These are phyloP conservation scores for Akanthomyces uredinophilus DNA, from an alignment of 2,329 filamentous ascomycete species.

Conservation along the genomic window DNA sequence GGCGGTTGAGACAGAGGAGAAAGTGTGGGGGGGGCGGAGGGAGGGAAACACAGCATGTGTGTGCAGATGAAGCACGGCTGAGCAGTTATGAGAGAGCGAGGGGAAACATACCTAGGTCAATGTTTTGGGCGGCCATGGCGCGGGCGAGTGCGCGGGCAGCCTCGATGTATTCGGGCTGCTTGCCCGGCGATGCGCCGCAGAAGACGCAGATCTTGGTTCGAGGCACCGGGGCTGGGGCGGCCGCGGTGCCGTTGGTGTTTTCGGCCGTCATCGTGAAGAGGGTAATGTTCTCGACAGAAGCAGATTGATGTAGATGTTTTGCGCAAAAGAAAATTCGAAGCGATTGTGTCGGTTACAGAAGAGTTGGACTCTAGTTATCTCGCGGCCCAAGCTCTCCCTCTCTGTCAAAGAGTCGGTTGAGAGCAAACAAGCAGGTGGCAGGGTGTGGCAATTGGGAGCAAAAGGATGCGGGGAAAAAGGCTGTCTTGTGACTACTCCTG, in stretches of 20 bases:
- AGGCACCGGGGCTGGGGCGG: conserved; percentile 13
- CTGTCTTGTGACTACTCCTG: not conserved
- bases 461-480: not conserved
- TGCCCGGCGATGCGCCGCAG: conserved; percentile 77
- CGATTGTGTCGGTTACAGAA: not conserved
- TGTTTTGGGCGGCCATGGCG: conserved; percentile 69
- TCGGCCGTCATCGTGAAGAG: conserved; percentile 12
- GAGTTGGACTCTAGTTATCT: not conserved
- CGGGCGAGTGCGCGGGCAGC: conserved; percentile 71
- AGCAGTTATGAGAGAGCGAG: not conserved
- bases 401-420: not conserved
- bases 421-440: not conserved
- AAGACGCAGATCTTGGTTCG: conserved; percentile 82
- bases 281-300: not conserved
- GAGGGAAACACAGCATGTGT: not conserved
- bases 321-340: not conserved
- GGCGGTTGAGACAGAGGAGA: not conserved
- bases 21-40: not conserved
- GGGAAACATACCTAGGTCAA: conserved; percentile 59
- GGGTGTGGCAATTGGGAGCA: not conserved
- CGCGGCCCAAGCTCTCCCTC: not conserved
- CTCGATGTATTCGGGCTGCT: conserved; percentile 67
- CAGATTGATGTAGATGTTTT: not conserved
- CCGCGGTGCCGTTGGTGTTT: conserved; percentile 22
- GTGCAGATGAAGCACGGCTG: too few relatives aligned